Conservation (phyloP, 1,284 basidiomycete species). For the Ustilago shanxiensis region DNA sequence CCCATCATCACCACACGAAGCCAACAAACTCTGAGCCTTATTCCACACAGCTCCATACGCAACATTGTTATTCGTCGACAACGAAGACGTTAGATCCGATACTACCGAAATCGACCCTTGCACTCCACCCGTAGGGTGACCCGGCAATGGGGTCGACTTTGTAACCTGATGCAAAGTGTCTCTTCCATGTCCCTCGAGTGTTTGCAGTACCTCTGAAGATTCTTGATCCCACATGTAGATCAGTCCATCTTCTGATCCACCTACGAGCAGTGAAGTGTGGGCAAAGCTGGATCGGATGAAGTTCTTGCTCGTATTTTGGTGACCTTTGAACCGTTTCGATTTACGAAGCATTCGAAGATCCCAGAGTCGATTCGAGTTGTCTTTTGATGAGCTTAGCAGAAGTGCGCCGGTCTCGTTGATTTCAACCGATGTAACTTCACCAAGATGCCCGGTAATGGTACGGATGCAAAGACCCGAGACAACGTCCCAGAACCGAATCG, state of each 20-base stretch:
- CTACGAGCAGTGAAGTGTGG: constrained; percentile 70
- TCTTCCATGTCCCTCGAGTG: constrained; percentile 65
- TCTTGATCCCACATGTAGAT: constrained; percentile 70
- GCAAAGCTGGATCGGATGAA: constrained; percentile 72
- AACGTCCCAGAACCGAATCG: constrained; percentile 73
- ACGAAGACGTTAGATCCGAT: constrained; percentile 27
- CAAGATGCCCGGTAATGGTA: constrained; percentile 72
- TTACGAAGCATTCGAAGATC: constrained; percentile 65
- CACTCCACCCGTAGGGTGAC: neutral
- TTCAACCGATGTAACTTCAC: constrained; percentile 73
- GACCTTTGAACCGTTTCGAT: constrained; percentile 72
- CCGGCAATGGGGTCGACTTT: neutral
- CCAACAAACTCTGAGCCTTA: constrained; percentile 69
- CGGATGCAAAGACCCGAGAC: constrained; percentile 72
- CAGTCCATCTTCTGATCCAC: constrained; percentile 71
- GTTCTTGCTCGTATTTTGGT: constrained; percentile 74
- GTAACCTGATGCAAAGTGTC: constrained; percentile 24
- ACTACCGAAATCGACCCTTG: constrained; percentile 17
- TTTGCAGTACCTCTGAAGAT: constrained; percentile 65
- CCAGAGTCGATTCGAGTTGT: constrained; percentile 71
- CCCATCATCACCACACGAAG: constrained; percentile 72
- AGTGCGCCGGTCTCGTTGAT: constrained; percentile 72
- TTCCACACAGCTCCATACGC: constrained; percentile 72
- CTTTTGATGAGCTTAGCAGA: constrained; percentile 72
- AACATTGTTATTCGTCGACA: constrained; percentile 54